Evolutionary conservation across 768 basidiomycete genomes (phyloP).

Genomic region (Pleurotus giganteus): DNA sequence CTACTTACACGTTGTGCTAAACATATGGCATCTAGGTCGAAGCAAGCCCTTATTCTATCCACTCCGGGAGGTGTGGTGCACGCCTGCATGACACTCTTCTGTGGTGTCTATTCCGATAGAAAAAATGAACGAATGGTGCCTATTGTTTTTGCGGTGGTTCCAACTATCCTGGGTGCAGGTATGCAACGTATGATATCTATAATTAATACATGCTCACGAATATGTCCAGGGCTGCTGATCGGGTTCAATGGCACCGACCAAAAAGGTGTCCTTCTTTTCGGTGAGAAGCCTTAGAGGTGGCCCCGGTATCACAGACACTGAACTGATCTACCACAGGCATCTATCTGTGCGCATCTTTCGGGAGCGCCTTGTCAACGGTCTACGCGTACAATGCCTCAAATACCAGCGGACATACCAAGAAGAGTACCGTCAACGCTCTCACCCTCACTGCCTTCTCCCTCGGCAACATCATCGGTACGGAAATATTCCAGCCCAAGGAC

Average conservation of each 20-base stretch:
- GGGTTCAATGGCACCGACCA: slow-evolving; percentile 47
- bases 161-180: slow-evolving; percentile 59
- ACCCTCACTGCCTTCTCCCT: slow-evolving; percentile 54
- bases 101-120: slow-evolving; percentile 65
- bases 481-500: slow-evolving; percentile 62
- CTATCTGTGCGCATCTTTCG: slow-evolving; percentile 53
- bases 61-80: slow-evolving; percentile 55
- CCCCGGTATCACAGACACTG: background rate
- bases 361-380: slow-evolving; percentile 54
- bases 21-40: slow-evolving; percentile 35
- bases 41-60: slow-evolving; percentile 57
- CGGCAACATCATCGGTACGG: slow-evolving; percentile 62
- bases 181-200: slow-evolving; percentile 6
- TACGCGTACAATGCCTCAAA: slow-evolving; percentile 68
- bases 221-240: slow-evolving; percentile 47
- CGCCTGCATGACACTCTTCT: slow-evolving; percentile 45
- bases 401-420: slow-evolving; percentile 66
- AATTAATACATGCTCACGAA: background rate
- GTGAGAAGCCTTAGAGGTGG: slow-evolving; percentile 25
- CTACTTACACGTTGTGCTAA: background rate
- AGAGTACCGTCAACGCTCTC: slow-evolving; percentile 63
- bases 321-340: slow-evolving; percentile 28
- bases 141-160: slow-evolving; percentile 54
- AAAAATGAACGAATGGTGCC: slow-evolving; percentile 63
- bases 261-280: slow-evolving; percentile 57